Evolutionary conservation across 768 basidiomycete genomes (phyloP).

Genomic region (Lentinus tigrinus): DNA sequence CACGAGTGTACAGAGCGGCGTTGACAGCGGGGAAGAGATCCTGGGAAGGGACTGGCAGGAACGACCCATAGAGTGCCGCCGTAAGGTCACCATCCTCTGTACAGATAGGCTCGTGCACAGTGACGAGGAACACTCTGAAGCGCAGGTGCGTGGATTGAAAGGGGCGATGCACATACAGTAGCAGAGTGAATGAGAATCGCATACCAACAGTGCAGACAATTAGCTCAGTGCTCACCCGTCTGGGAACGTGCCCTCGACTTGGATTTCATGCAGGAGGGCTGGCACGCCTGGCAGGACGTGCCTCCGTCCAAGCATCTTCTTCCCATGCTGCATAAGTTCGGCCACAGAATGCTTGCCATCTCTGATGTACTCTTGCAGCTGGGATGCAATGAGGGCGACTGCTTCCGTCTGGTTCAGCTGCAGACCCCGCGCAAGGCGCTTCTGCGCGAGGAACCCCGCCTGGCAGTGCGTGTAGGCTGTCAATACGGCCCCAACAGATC

Average conservation of each 20-base stretch:
- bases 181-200: not conserved
- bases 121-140: conserved; percentile 87
- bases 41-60: conserved; percentile 75
- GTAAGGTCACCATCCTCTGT: conserved; percentile 74
- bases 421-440: conserved; percentile 91
- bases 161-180: no score
- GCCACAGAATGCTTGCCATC: conserved; percentile 87
- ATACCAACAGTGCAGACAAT: not conserved
- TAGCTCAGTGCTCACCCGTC: conserved; percentile 81
- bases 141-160: not conserved
- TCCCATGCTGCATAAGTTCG: conserved; percentile 93
- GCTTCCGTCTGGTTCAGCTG: conserved; percentile 87
- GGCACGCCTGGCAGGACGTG: conserved; percentile 88
- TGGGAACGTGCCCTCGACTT: conserved; percentile 89
- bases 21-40: conserved; percentile 62
- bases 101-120: conserved; percentile 93
- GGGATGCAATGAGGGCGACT: conserved; percentile 84
- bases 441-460: conserved; percentile 89
- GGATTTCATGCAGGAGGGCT: conserved; percentile 76
- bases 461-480: conserved; percentile 32
- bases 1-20: conserved; percentile 46
- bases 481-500: no score
- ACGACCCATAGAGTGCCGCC: conserved; percentile 92
- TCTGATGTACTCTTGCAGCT: conserved; percentile 90
- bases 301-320: conserved; percentile 78